Conservation (phyloP, 1,284 basidiomycete genomes). For the Rhodotorula mucilaginosa region DNA sequence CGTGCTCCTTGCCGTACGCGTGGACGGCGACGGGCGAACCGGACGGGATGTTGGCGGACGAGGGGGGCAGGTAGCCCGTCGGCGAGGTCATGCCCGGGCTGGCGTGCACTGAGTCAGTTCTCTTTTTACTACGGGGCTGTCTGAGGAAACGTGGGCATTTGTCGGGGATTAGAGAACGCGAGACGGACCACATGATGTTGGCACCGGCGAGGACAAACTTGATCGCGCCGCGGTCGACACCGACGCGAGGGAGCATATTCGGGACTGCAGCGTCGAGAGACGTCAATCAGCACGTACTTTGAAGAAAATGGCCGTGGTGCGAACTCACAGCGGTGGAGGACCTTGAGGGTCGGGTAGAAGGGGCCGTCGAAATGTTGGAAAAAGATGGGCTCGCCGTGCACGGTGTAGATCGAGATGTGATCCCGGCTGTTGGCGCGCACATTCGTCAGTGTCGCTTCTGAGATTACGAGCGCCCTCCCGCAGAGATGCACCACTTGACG, state of each 20-base stretch:
- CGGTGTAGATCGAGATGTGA: slow-evolving; percentile 86
- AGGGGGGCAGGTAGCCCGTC: slow-evolving; percentile 81
- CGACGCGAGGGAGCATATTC: slow-evolving; percentile 78
- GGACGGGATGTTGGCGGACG: slow-evolving; percentile 65
- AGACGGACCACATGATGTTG: slow-evolving; percentile 52
- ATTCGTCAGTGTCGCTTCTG: too few species aligned
- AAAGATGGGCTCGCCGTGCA: slow-evolving; percentile 82
- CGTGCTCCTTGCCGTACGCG: slow-evolving; percentile 94
- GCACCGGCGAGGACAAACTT: slow-evolving; percentile 82
- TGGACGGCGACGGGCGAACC: slow-evolving; percentile 78
- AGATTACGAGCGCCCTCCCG: too few species aligned
- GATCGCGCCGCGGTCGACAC: slow-evolving; percentile 94
- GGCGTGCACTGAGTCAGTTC: neutral
- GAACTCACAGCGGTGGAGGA: slow-evolving; percentile 83
- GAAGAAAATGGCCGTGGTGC: too few species aligned
- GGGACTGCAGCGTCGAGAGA: slow-evolving; percentile 63
- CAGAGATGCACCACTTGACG: slow-evolving; percentile 79
- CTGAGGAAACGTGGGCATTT: too few species aligned
- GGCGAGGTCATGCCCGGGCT: slow-evolving; percentile 84
- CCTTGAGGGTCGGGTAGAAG: slow-evolving; percentile 78
- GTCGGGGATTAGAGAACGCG: too few species aligned
- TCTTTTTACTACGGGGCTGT: too few species aligned
- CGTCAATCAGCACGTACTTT: too few species aligned
- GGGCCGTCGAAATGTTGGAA: slow-evolving; percentile 98
- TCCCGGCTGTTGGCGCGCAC: slow-evolving; percentile 68